A percentile compares a stretch with the other conserved stretches of the same genome.
Evolutionary conservation across 768 basidiomycete species (phyloP).

Genomic region (Xanthoconium purpureum): DNA sequence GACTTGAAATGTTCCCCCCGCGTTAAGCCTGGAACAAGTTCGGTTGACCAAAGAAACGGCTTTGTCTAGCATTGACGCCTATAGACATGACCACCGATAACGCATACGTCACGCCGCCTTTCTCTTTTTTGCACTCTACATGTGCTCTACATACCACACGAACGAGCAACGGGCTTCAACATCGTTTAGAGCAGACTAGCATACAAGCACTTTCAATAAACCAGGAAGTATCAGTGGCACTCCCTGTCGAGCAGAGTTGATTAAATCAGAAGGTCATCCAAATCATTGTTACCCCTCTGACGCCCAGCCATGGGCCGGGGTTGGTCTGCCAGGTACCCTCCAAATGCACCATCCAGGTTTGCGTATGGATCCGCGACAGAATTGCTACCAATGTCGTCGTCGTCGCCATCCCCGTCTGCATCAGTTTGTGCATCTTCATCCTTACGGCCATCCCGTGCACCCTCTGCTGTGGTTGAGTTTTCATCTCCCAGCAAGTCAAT

Average conservation of each 20-base stretch:
- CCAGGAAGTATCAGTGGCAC: neutral
- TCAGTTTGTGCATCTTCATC: conserved; percentile 25
- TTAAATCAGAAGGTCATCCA: conserved; percentile 70
- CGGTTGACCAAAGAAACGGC: neutral
- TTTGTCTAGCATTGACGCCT: neutral
- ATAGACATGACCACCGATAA: neutral
- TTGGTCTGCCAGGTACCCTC: conserved; percentile 67
- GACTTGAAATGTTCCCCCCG: neutral
- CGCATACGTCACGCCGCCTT: neutral
- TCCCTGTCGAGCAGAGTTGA: neutral
- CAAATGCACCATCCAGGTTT: conserved; percentile 73
- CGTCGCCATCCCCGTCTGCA: conserved; percentile 40
- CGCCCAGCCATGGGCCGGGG: conserved; percentile 57
- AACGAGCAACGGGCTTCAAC: neutral
- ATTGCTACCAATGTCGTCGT: conserved; percentile 36
- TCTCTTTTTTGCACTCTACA: neutral
- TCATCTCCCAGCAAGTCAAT: conserved; percentile 21
- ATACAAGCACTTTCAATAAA: neutral
- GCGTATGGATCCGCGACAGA: conserved; percentile 71
- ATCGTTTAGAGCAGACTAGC: conserved; percentile 1
- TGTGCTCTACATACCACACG: conserved; percentile 12
- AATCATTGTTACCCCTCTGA: conserved; percentile 43
- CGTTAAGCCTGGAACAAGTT: neutral
- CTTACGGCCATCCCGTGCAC: conserved; percentile 16
- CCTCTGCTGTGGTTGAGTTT: conserved; percentile 1